Evolutionary conservation across 202 grass and related monocot genomes (phyloP).

Genomic region (Eragrostis tef): DNA sequence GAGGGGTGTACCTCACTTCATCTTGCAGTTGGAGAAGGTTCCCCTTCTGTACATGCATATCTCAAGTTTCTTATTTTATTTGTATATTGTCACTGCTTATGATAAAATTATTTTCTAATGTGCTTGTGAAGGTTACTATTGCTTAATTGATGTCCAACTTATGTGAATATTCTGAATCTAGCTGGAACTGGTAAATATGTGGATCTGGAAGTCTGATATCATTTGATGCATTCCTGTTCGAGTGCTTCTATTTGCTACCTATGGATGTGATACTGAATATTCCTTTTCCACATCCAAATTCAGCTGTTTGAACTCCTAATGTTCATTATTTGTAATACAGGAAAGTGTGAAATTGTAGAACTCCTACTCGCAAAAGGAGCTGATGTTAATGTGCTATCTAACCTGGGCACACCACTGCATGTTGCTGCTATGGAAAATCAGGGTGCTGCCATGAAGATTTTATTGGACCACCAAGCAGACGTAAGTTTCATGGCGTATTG

Average conservation of each 20-base stretch:
- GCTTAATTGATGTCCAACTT: too few species aligned
- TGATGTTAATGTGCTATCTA: not conserved
- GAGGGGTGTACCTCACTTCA: not conserved
- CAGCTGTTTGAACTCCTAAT: too few species aligned
- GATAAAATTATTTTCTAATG: too few species aligned
- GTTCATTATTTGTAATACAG: not conserved
- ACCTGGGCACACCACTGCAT: conserved; percentile 37
- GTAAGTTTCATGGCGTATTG: conserved; percentile 8
- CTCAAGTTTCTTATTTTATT: not conserved
- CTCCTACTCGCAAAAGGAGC: conserved; percentile 9
- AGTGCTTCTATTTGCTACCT: too few species aligned
- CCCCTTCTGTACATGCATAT: not conserved
- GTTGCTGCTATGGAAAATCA: not conserved
- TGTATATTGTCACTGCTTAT: too few species aligned
- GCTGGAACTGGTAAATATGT: too few species aligned
- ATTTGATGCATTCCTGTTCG: too few species aligned
- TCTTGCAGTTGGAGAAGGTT: conserved; percentile 11
- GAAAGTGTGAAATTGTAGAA: conserved; percentile 25
- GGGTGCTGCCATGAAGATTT: conserved; percentile 19
- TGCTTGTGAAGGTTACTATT: too few species aligned
- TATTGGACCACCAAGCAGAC: conserved; percentile 34
- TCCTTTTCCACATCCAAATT: too few species aligned
- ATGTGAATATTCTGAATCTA: too few species aligned
- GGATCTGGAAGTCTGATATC: too few species aligned
- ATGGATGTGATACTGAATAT: too few species aligned